Evolutionary conservation across 2,329 filamentous ascomycete genomes (phyloP), one percentile per base, ranked within the genome.

Genomic region (Ophiocordyceps camponoti-leonardi): DNA sequence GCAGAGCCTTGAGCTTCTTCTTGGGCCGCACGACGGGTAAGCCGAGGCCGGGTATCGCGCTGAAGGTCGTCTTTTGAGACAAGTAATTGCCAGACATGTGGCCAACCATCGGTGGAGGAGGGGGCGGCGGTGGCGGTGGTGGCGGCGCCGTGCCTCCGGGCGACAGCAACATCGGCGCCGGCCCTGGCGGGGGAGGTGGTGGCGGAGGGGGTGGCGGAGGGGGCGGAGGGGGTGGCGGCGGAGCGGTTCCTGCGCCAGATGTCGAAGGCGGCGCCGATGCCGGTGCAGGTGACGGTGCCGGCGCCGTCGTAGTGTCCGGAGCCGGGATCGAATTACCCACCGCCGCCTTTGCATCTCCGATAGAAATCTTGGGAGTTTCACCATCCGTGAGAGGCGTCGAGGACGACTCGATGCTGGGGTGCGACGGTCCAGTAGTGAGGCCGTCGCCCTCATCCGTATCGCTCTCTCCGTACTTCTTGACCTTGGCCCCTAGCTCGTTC

Each of bases 1-100:
- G 92, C 53, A 98, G 73, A 48, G 90, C 90, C 77, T 98, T 98
- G 63, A 98, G 86, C 72, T 96, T 98, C 79, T 94, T 96, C 76
- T 95, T 96, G 20, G 92, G 87, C 54, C 90, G 73, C 45, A 87
- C 85, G 49, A 87, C 83, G 33, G 86, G 81, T 55, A 94, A 66
- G 41, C 81, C 78, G 53, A 86, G 70, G 8, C 77, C 74, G 20
- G 64, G 56, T 12, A 77, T 66, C 14, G 72, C 58, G 19, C 68
- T 65, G 49, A 75, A 73, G 47, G 69, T 68, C 30, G 73, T 69
- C 52, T 77, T 70, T 51, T 81, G 75, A 43, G 79, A 73, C 50
- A 94, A 65, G 66, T 83, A 95, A 50, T 86, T 81, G 8, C 85
- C 85, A 46, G 82, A 79, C 50, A 81, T 77, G 45, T 77, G 72